These are phyloP conservation scores for Dactylellina leptospora DNA, from an alignment of 2,329 filamentous ascomycete genomes.

Conservation along the genomic window DNA sequence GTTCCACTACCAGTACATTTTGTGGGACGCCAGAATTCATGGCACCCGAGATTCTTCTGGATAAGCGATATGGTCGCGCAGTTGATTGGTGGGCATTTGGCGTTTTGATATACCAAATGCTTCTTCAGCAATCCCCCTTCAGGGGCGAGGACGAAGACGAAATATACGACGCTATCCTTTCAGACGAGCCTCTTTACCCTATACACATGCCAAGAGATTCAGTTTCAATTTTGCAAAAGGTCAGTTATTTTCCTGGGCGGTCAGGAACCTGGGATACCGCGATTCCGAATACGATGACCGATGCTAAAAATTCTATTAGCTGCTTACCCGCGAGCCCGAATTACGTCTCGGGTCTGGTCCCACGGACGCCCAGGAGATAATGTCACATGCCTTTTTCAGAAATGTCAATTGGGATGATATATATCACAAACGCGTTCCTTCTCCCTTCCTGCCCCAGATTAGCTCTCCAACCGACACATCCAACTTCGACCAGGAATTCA, in stretches of 20 bases:
- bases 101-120: conserved; percentile 99
- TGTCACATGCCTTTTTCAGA: conserved; percentile 98
- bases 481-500: conserved; percentile 99
- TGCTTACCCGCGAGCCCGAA: conserved; percentile 93
- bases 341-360: conserved; percentile 90
- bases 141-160: conserved; percentile 98
- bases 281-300: background rate
- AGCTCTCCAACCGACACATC: conserved; percentile 96
- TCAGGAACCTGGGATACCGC: background rate
- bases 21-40: conserved; percentile 99
- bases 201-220: conserved; percentile 99
- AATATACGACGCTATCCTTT: conserved; percentile 97
- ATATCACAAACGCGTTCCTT: conserved; percentile 89
- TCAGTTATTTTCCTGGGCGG: background rate
- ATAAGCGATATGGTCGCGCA: conserved; percentile 97
- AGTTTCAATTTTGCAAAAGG: conserved; percentile 94
- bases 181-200: conserved; percentile 95
- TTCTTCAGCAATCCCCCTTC: conserved; percentile 98
- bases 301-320: conserved; percentile 58
- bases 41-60: conserved; percentile 83
- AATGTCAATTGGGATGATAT: conserved; percentile 99
- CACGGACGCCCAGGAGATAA: conserved; percentile 96
- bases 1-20: conserved; percentile 95
- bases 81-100: conserved; percentile 99
- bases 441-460: conserved; percentile 89